Evolutionary conservation across 2,329 filamentous ascomycete species (phyloP).

Genomic region (Myriosclerotinia scirpicola): DNA sequence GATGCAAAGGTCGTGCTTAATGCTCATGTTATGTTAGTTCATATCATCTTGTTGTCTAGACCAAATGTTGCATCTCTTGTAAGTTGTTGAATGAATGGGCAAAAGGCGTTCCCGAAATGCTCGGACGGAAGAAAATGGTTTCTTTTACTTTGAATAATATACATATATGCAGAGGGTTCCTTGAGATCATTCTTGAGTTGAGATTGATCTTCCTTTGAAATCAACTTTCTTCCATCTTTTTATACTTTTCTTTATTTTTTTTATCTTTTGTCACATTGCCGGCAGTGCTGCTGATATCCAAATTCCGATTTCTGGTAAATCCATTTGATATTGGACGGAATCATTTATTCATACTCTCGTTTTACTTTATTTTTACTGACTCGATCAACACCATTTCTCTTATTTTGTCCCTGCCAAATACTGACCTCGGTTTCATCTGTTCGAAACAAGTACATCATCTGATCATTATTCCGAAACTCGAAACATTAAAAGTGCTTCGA

Average conservation of each 20-base stretch:
- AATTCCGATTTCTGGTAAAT: slow-evolving; percentile 18
- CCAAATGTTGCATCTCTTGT: not conserved
- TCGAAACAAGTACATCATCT: not conserved
- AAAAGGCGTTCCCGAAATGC: not conserved
- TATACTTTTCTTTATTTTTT: not conserved
- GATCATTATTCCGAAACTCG: not conserved
- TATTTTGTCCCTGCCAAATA: not conserved
- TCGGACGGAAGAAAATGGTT: not conserved
- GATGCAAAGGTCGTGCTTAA: slow-evolving; percentile 7
- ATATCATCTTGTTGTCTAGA: not conserved
- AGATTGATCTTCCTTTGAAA: not conserved
- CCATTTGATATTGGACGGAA: not conserved
- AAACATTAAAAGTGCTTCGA: slow-evolving; percentile 11
- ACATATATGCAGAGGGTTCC: not conserved
- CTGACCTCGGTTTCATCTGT: not conserved
- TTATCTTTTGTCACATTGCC: too few species aligned
- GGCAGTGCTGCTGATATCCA: not conserved
- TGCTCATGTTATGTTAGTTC: not conserved
- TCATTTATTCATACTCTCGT: not conserved
- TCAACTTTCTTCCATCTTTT: not conserved
- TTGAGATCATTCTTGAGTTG: not conserved
- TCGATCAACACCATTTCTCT: not conserved
- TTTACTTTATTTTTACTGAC: not conserved
- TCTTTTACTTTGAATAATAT: not conserved
- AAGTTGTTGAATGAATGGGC: too few species aligned